Base-by-base conservation (phyloP, 148 eudicot genomes). In the Silene latifolia region DNA sequence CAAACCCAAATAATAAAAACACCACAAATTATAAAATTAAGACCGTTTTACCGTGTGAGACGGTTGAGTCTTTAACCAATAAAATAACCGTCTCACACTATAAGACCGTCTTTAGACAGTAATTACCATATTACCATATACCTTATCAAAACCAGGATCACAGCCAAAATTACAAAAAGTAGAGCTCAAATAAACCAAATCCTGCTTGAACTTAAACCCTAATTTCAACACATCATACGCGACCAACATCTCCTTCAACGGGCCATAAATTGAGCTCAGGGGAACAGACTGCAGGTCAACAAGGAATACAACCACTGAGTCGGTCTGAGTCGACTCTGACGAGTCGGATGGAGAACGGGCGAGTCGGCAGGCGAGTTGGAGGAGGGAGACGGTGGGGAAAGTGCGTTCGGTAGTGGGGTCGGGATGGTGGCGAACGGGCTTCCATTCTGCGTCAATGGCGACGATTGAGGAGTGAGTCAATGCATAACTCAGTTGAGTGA, bases 141-240 rank as follows among this genome's bases (percentile, higher is more conserved):
- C 98, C 83, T 77, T 78, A 82, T 86, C 89, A 71, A 90, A 86
- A 27, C 96, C 96, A 72, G 86, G 83, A 17, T 78, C 76, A 76
- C 87, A 89, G 8, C 89, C 97, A 18, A 74, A 67, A 42, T 77
- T 62, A 14, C 77, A 73, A 71, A 95, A 95, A 11, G 99, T 95
- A 68, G 92, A 88, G 8, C 92, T 86, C 81, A 92, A 74, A 70
- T 83, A 95, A 7, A 80, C 87, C 69, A 95, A 85, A 86, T 95
- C 97, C 76, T 92, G 97, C 81, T 95, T 90, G 75, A 95, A 95
- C 39, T 88, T 76, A 81, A 90, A 95, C 74, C 99, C 97, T 48
- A 92, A 63, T 72, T 92, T 95, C 63, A 95, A 53, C 9, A 92
- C 76, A 75, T 71, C 60, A 3, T 79, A 82, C 12, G 85, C 80